A percentile compares a stretch with the other conserved stretches of the same genome.
Evolutionary conservation across 768 basidiomycete genomes (phyloP).

Genomic region (Collybiopsis luxurians): DNA sequence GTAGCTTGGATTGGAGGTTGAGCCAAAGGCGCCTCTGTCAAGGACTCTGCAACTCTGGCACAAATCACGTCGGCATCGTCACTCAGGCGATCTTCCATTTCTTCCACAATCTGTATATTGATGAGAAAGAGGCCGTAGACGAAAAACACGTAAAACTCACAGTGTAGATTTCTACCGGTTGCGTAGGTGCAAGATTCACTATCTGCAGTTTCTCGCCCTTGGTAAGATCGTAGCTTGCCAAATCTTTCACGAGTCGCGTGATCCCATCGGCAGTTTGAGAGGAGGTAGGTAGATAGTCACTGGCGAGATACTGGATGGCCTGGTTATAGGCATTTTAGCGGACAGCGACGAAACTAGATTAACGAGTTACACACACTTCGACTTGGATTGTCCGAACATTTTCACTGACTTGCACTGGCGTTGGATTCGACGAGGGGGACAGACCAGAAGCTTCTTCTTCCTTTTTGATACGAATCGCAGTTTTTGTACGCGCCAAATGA

Average conservation of each 20-base stretch:
- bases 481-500: conserved; percentile 65
- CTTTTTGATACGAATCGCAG: conserved; percentile 72
- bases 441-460: conserved; percentile 59
- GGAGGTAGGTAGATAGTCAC: conserved; percentile 66
- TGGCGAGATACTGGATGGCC: conserved; percentile 84
- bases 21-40: conserved; percentile 12
- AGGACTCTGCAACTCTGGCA: conserved; percentile 46
- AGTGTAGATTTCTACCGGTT: conserved; percentile 84
- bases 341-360: not conserved
- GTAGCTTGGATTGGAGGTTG: not conserved
- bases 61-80: conserved; percentile 69
- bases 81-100: conserved; percentile 80
- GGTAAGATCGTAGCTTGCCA: conserved; percentile 71
- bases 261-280: conserved; percentile 67
- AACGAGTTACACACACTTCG: conserved; percentile 47
- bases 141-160: conserved; percentile 42
- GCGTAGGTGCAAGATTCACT: conserved; percentile 84
- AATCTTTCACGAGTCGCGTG: conserved; percentile 58
- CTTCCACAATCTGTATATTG: conserved; percentile 78
- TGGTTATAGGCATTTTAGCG: conserved; percentile 26
- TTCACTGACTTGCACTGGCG: conserved; percentile 62
- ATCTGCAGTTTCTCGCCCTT: conserved; percentile 92
- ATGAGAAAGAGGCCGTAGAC: not conserved
- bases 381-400: conserved; percentile 86
- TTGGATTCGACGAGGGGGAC: conserved; percentile 26